Evolutionary conservation across 306 rosid species (phyloP).

Genomic region (Sophora flavescens): DNA sequence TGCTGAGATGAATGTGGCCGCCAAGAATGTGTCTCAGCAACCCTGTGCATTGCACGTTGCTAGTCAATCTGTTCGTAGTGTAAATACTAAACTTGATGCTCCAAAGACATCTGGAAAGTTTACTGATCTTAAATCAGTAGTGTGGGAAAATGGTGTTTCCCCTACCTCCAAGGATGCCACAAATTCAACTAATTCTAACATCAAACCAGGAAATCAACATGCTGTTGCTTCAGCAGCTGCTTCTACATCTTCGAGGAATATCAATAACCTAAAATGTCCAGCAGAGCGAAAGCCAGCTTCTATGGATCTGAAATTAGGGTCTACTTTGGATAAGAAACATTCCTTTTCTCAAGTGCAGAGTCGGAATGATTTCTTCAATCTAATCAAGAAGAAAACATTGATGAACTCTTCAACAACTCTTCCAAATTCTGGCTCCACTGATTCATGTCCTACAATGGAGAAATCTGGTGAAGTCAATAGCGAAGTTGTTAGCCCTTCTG

Average conservation of each 20-base stretch:
- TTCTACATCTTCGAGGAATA: slow-evolving; percentile 73
- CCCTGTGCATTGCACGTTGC: slow-evolving; percentile 57
- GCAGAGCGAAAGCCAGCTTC: slow-evolving; percentile 72
- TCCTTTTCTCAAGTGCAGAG: slow-evolving; percentile 89
- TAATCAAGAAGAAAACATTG: slow-evolving; percentile 76
- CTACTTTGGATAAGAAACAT: slow-evolving; percentile 79
- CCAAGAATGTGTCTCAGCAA: slow-evolving; percentile 73
- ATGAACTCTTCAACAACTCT: slow-evolving; percentile 59
- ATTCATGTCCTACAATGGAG: slow-evolving; percentile 63
- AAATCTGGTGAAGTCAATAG: slow-evolving; percentile 66
- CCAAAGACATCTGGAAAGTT: slow-evolving; percentile 94
- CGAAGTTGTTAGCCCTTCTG: slow-evolving; percentile 58
- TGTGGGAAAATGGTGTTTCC: slow-evolving; percentile 81
- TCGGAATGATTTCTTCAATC: slow-evolving; percentile 93
- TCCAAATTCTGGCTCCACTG: slow-evolving; percentile 60
- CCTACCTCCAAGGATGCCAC: slow-evolving; percentile 75
- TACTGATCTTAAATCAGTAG: slow-evolving; percentile 83
- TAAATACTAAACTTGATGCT: slow-evolving; percentile 69
- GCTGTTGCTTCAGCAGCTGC: slow-evolving; percentile 66
- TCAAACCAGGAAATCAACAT: slow-evolving; percentile 66
- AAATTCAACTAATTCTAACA: slow-evolving; percentile 68
- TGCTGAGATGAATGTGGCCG: slow-evolving; percentile 64
- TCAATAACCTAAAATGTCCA: slow-evolving; percentile 59
- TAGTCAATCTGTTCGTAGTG: slow-evolving; percentile 75
- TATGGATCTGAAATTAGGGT: slow-evolving; percentile 75